Conservation (phyloP, 1,284 basidiomycete species). For the Leccinum fallax region DNA sequence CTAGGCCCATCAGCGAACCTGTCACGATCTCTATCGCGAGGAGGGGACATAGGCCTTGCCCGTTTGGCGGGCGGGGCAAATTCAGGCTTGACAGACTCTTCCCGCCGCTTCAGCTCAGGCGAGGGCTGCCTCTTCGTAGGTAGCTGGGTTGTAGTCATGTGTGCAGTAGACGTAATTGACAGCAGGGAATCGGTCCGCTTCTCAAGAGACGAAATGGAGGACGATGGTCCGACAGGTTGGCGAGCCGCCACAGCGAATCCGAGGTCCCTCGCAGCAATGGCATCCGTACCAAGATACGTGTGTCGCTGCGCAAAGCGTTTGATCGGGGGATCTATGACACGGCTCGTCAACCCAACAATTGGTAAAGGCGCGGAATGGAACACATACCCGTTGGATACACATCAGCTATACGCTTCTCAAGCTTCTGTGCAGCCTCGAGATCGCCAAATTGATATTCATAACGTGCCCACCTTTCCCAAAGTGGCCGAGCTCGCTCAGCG, state of each 20-base stretch:
- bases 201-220: constrained; percentile 37
- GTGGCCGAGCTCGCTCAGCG: constrained; percentile 76
- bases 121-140: constrained; percentile 26
- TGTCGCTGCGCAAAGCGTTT: constrained; percentile 91
- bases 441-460: constrained; percentile 97
- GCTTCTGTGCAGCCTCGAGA: constrained; percentile 84
- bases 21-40: constrained; percentile 50
- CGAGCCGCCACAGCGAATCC: constrained; percentile 65
- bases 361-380: neutral
- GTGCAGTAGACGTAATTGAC: constrained; percentile 40
- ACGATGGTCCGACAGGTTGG: constrained; percentile 33
- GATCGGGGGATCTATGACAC: constrained; percentile 74
- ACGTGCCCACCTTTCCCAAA: constrained; percentile 96
- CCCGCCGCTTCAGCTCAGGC: constrained; percentile 46
- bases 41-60: constrained; percentile 52
- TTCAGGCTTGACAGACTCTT: constrained; percentile 43
- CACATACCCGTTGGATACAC: constrained; percentile 79
- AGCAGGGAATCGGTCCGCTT: constrained; percentile 51
- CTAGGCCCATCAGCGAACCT: constrained; percentile 48
- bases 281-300: constrained; percentile 86
- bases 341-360: neutral
- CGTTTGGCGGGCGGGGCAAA: constrained; percentile 57
- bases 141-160: constrained; percentile 27
- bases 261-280: constrained; percentile 87
- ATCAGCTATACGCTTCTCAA: constrained; percentile 88